Base-by-base conservation (phyloP, 768 basidiomycete genomes). In the Suillus tomentosus region DNA sequence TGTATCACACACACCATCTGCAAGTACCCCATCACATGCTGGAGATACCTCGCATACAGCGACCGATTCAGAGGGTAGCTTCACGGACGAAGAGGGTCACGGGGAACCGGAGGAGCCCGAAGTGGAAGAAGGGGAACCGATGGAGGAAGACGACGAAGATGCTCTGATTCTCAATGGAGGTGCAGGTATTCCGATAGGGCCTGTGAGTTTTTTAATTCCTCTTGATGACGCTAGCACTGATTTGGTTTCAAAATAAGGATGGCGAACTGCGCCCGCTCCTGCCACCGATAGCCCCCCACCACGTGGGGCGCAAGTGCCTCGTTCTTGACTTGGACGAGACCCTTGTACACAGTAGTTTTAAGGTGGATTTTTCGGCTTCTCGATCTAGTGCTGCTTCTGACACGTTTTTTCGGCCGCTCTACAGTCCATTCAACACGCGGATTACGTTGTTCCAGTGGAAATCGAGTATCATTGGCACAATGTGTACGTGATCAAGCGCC, bases 391-490 rank as follows among this genome's bases (percentile, higher is more conserved):
- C 60, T 37, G 45, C 48, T 24, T 61, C 67, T 71, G 31, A 73
- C 37, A 39, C 57, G 62, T 54, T 27, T 64, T 63, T 62, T 66
- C 14, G 57, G 57, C 57, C 57, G 57, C 17, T 42, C 40, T 42
- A 58, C 47, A 99, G 96, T 92, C 95, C 62, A 94, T 99, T 70
- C 85, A 84, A 67, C 92, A 95, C 71, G 95, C 96, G 37, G 97
- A 99, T 80, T 99, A 95, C 77, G 94, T 99, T 67, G 96, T 99
- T 3, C 97, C 97, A 5, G 97, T 99, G 31, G 97, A 99, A 78
- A 99, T 99, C 67, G 97, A 99, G 74, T 95, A 93, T 68, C 92
- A 97, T 73, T 93, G 91, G 85, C 97, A 99, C 76, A 98, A 99
- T 72, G 95, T 99, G 68, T 98, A 99, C 78, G 97, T 99, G 57